Conservation (phyloP, 345 rosid species). For the Pugionium dolabratum region DNA sequence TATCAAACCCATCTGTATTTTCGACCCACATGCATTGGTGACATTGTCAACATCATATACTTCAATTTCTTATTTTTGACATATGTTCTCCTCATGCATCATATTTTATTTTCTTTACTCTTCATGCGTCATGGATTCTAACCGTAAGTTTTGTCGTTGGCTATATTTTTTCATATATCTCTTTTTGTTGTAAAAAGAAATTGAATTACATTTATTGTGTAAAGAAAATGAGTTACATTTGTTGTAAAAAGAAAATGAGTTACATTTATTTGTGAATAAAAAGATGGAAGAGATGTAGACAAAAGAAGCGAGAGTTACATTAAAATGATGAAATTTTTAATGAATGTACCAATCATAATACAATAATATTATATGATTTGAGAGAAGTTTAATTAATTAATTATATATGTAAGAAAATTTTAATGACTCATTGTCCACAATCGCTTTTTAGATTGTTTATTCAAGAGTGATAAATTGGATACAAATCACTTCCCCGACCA, state of each 20-base stretch:
- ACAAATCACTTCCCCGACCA: slow-evolving; percentile 13
- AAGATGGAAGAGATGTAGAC: slow-evolving; percentile 16
- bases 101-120: slow-evolving; percentile 1
- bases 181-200: slow-evolving; percentile 14
- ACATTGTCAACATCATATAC: slow-evolving; percentile 5
- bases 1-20: slow-evolving; percentile 26
- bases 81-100: slow-evolving; percentile 35
- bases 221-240: slow-evolving; percentile 23
- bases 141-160: slow-evolving; percentile 35
- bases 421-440: slow-evolving; percentile 33
- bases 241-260: slow-evolving; percentile 15
- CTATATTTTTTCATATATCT: background rate
- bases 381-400: background rate
- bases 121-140: slow-evolving; percentile 24
- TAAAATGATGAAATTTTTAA: background rate
- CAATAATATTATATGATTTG: background rate
- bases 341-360: slow-evolving; percentile 22
- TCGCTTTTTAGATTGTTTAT: slow-evolving; percentile 11
- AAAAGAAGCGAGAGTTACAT: slow-evolving; percentile 11
- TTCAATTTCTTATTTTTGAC: slow-evolving; percentile 13
- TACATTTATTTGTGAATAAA: slow-evolving; percentile 16
- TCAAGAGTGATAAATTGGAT: slow-evolving; percentile 8
- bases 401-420: background rate
- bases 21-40: slow-evolving; percentile 34
- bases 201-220: background rate